phyloP scores from a whole-genome alignment of 202 grass and related monocot genomes.

The Setaria viridis region DNA sequence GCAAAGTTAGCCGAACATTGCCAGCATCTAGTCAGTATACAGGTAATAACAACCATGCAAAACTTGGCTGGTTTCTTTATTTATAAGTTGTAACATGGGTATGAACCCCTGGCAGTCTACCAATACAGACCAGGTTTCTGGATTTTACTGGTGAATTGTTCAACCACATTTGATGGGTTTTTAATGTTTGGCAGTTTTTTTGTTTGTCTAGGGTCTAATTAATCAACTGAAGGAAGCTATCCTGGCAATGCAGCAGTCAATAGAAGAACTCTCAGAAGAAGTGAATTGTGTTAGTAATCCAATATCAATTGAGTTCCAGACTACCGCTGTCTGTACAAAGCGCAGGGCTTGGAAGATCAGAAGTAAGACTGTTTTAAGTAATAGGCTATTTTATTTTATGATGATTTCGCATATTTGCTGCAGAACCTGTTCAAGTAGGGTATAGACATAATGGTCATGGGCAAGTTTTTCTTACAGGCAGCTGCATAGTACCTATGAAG shows the following conservation, averaged over 20 bases:
- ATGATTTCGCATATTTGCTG: slow-evolving; percentile 36
- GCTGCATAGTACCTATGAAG: not conserved
- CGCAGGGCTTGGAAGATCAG: slow-evolving; percentile 49
- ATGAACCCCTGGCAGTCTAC: not conserved
- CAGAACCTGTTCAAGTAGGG: not conserved
- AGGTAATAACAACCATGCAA: slow-evolving; percentile 61
- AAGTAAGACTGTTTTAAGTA: slow-evolving; percentile 53
- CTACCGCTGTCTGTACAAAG: slow-evolving; percentile 44
- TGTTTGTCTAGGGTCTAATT: slow-evolving; percentile 79
- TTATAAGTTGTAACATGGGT: not conserved
- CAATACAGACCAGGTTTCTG: not conserved
- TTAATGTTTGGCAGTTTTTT: slow-evolving; percentile 42
- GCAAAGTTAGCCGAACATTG: slow-evolving; percentile 95
- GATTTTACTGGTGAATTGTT: too few species aligned
- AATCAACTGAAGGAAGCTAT: slow-evolving; percentile 98
- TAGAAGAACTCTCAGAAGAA: slow-evolving; percentile 89
- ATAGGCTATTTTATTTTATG: slow-evolving; percentile 41
- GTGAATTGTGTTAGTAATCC: slow-evolving; percentile 64
- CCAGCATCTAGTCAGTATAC: slow-evolving; percentile 98
- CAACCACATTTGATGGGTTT: not conserved
- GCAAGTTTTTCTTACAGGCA: slow-evolving; percentile 9
- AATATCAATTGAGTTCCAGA: slow-evolving; percentile 65
- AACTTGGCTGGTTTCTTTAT: slow-evolving; percentile 3
- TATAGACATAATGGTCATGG: not conserved
- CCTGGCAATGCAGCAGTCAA: slow-evolving; percentile 90